Conservation (phyloP, 2,329 filamentous ascomycete genomes). For the Ascochyta lentis region DNA sequence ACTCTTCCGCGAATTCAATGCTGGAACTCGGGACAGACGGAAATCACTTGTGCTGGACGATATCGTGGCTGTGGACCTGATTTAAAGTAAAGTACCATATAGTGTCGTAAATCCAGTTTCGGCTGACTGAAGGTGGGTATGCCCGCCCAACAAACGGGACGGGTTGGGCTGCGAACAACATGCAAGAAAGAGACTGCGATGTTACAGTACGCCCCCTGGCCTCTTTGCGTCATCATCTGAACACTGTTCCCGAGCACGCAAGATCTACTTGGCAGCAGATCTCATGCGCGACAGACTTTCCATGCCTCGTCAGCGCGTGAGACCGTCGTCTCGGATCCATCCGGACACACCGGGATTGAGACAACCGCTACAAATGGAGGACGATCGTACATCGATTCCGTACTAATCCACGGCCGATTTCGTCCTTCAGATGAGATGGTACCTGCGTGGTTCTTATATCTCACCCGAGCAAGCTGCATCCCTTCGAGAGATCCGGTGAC, state of each 20-base stretch:
- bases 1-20: background rate
- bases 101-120: background rate
- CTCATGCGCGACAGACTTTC: background rate
- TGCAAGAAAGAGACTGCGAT: background rate
- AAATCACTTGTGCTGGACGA: no score
- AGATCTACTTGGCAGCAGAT: slow-evolving; percentile 5
- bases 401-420: background rate
- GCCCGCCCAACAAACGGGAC: background rate
- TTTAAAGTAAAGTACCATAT: no score
- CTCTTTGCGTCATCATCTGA: background rate
- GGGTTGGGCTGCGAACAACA: background rate
- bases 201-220: background rate
- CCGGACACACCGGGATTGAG: background rate
- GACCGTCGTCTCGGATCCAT: background rate
- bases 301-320: background rate
- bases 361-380: background rate
- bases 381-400: slow-evolving; percentile 1
- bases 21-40: background rate
- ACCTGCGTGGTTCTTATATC: slow-evolving; percentile 1
- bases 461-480: background rate
- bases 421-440: background rate
- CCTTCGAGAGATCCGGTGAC: background rate
- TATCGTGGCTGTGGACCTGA: no score
- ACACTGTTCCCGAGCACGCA: slow-evolving; percentile 1
- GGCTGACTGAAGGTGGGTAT: background rate